Evolutionary conservation across 2,329 filamentous ascomycete genomes (phyloP).

Genomic region (Fusarium torulosum): DNA sequence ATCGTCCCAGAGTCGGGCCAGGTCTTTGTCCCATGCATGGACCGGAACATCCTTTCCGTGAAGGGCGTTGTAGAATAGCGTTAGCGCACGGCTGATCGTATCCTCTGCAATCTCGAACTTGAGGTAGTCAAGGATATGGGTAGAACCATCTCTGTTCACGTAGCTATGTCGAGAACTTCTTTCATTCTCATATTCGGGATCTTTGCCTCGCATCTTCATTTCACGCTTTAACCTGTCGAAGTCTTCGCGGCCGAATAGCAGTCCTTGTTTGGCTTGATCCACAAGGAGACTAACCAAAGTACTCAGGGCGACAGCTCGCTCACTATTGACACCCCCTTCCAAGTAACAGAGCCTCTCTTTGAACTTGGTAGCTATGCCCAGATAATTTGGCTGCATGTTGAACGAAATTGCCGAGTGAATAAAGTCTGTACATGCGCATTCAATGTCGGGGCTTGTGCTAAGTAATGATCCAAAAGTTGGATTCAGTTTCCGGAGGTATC

Average conservation of each 20-base stretch:
- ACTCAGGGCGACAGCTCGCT: conserved; percentile 62
- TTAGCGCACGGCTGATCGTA: conserved; percentile 55
- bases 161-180: conserved; percentile 44
- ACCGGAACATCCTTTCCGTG: conserved; percentile 28
- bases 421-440: conserved; percentile 57
- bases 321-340: conserved; percentile 62
- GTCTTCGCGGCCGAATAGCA: conserved; percentile 57
- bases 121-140: conserved; percentile 73
- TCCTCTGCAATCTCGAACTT: conserved; percentile 66
- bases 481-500: conserved; percentile 64
- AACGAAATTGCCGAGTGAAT: conserved; percentile 68
- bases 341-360: conserved; percentile 74
- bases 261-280: conserved; percentile 69
- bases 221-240: conserved; percentile 29
- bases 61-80: conserved; percentile 48
- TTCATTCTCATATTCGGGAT: conserved; percentile 61
- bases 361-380: conserved; percentile 74
- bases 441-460: conserved; percentile 47
- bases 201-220: conserved; percentile 44
- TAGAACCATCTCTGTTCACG: conserved; percentile 35
- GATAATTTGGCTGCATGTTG: conserved; percentile 65
- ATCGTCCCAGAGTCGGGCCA: conserved; percentile 51
- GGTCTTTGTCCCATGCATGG: conserved; percentile 54
- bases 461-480: conserved; percentile 61
- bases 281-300: conserved; percentile 66